Evolutionary conservation across 257 asterid genomes (phyloP), one percentile per base, ranked within the genome.

Genomic region (Perilla frutescens): DNA sequence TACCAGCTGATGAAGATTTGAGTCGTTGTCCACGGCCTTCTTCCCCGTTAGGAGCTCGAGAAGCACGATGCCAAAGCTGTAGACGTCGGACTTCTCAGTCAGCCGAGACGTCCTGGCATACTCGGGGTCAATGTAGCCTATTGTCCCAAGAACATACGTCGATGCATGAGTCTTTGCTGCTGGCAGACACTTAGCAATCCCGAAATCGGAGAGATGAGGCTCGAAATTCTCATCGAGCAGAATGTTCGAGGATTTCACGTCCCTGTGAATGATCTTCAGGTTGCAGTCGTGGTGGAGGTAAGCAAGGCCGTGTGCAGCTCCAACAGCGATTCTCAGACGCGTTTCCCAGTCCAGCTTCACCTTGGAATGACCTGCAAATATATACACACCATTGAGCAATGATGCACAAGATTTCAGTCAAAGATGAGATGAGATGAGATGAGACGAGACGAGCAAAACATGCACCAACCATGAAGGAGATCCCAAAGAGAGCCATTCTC

Each of bases 401-500:
- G 37, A 34, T 34, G 37, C 37, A 2, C 37, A 34, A 34, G 37
- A 34, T 34, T 34, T 4, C 3, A 34, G 4, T 34, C 37, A 1
- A 32, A 48, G 41, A 32, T 3, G 56, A 66, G 11, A 49, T 8
- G 34, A 26, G 2, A 20, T 20, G 26, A 20, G 26, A 20, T 20
- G 26, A 20, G 26, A 20, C 1, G 56, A 66, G 11, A 49, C 8
- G 34, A 26, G 2, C 14, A 49, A 20, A 5, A 20, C 26, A 20
- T 20, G 26, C 9, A 77, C 91, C 66, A 14, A 90, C 99, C 96
- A 76, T 95, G 99, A 77, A 95, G 97, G 71, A 92, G 99, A 84
- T 92, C 98, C 99, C 99, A 95, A 20, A 95, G 97, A 13, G 99
- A 95, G 7, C 99, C 99, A 79, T 95, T 95, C 61, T 87, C 94